A percentile compares a stretch with the other conserved stretches of the same genome.
These are phyloP conservation scores for Phlyctochytrium planicorne DNA, from an alignment of 192 early-diverging fungal species.

Conservation along the genomic window DNA sequence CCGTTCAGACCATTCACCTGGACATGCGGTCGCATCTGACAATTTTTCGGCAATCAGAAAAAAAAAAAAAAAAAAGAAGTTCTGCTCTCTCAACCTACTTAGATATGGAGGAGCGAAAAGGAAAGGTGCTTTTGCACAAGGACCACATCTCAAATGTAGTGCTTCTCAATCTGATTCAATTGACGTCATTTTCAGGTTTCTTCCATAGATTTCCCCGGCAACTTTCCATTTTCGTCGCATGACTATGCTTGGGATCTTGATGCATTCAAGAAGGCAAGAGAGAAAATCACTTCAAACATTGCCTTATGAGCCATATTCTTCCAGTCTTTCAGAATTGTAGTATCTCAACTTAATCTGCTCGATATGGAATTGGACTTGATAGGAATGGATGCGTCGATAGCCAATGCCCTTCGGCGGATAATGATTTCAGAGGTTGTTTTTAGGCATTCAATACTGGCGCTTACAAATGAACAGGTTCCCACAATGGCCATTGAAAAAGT, in stretches of 20 bases:
- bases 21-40: no score
- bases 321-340: conserved; percentile 73
- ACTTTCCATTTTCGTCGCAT: conserved; percentile 54
- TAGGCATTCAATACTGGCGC: not conserved
- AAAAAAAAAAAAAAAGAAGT: no score
- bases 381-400: conserved; percentile 88
- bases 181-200: conserved; percentile 49
- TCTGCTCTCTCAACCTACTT: no score
- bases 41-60: no score
- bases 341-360: conserved; percentile 61
- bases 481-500: conserved; percentile 98
- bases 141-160: conserved; percentile 72
- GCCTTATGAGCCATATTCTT: not conserved
- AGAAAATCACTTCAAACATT: not conserved
- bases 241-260: conserved; percentile 65
- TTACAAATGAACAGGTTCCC: conserved; percentile 59
- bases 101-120: no score
- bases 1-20: no score
- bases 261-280: conserved; percentile 64
- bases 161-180: conserved; percentile 13
- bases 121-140: conserved; percentile 65
- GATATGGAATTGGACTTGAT: conserved; percentile 96
- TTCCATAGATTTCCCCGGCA: conserved; percentile 75
- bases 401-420: conserved; percentile 90
- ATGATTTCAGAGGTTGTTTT: conserved; percentile 95